These are phyloP conservation scores for Ceratobasidium sp. DNA, from an alignment of 1,284 basidiomycete species.

Conservation along the genomic window DNA sequence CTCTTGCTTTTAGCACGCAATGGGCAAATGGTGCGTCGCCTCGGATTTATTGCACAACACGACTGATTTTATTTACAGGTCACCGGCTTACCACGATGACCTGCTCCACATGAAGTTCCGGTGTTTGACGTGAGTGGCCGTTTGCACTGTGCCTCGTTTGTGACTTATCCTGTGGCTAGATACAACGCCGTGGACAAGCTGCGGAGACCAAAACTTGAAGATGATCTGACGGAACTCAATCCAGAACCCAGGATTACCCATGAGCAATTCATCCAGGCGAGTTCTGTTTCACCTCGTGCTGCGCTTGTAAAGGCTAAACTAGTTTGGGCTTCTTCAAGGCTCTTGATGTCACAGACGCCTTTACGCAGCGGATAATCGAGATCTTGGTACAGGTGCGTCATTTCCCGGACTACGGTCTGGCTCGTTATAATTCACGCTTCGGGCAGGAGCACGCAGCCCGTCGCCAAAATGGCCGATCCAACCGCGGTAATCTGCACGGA, in stretches of 20 bases:
- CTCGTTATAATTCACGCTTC: conserved; percentile 11
- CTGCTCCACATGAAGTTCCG: conserved; percentile 46
- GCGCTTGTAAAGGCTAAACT: conserved; percentile 31
- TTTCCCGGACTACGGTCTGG: neutral
- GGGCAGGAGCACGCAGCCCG: conserved; percentile 41
- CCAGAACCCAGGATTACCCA: conserved; percentile 43
- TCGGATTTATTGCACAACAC: neutral
- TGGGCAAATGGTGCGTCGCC: conserved; percentile 42
- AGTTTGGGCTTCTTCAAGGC: conserved; percentile 24
- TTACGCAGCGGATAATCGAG: conserved; percentile 43
- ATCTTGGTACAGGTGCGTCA: conserved; percentile 40
- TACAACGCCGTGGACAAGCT: conserved; percentile 44
- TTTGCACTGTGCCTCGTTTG: neutral
- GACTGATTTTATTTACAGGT: conserved; percentile 26
- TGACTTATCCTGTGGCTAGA: conserved; percentile 26
- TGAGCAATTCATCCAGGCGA: conserved; percentile 45
- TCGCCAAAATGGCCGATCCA: conserved; percentile 32
- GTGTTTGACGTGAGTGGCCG: conserved; percentile 40
- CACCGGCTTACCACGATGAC: conserved; percentile 43
- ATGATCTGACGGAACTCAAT: conserved; percentile 34
- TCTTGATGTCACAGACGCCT: conserved; percentile 42
- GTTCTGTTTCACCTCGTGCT: conserved; percentile 21
- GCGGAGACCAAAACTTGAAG: conserved; percentile 44
- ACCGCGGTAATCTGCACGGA: conserved; percentile 24
- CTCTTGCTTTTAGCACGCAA: neutral